phyloP scores from a whole-genome alignment of 2,329 filamentous ascomycete species.

The Neurospora crassa region DNA sequence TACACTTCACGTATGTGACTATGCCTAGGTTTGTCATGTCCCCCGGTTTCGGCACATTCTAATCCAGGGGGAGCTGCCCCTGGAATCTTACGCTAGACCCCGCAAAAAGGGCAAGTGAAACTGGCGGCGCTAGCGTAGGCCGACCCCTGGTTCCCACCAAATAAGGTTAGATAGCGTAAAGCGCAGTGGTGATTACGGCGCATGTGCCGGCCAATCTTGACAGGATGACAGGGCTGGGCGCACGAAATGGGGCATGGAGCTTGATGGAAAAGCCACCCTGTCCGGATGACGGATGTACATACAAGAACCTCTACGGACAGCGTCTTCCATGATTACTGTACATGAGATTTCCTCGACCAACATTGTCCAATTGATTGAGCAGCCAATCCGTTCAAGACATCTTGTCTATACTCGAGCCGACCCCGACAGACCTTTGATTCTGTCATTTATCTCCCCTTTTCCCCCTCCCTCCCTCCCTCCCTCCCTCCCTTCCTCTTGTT shows the following conservation, averaged over 20 bases:
- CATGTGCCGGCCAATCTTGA: neutral
- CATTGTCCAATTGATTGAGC: neutral
- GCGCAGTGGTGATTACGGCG: neutral
- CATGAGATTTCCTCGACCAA: neutral
- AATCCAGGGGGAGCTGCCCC: neutral
- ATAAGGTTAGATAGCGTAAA: slow-evolving; percentile 2
- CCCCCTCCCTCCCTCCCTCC: neutral
- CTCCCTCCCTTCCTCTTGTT: neutral
- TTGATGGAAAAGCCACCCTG: slow-evolving; percentile 6
- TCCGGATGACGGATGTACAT: slow-evolving; percentile 3
- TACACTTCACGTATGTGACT: neutral
- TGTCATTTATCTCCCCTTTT: neutral
- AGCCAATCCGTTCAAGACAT: neutral
- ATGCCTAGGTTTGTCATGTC: neutral
- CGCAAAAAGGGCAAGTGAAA: neutral
- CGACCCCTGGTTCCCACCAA: slow-evolving; percentile 2
- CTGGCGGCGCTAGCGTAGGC: neutral
- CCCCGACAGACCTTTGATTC: neutral
- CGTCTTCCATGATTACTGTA: neutral
- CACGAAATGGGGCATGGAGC: neutral
- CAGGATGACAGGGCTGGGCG: slow-evolving; percentile 1
- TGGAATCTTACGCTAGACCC: neutral
- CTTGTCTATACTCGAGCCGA: neutral
- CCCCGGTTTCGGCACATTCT: neutral
- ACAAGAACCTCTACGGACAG: neutral